A percentile compares a stretch with the other conserved stretches of the same genome.
These are phyloP conservation scores for Leishmania turanica DNA, from an alignment of 208 protist genomes.

Conservation along the genomic window DNA sequence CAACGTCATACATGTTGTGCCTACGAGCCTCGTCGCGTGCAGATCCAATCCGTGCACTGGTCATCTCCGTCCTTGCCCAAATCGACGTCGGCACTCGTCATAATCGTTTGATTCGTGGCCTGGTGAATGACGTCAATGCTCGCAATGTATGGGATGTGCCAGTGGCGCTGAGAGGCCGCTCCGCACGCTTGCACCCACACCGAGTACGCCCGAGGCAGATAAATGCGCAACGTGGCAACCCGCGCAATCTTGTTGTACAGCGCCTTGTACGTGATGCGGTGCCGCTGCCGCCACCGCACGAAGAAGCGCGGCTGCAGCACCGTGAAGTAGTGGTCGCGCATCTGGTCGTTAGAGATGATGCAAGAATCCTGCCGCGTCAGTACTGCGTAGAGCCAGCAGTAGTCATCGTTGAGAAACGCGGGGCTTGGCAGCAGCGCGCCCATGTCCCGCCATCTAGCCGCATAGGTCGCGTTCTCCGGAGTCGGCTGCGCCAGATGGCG, in stretches of 20 bases:
- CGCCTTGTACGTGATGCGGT: conserved; percentile 80
- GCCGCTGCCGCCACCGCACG: conserved; percentile 79
- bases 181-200: conserved; percentile 75
- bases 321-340: conserved; percentile 87
- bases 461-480: conserved; percentile 37
- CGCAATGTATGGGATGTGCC: conserved; percentile 80
- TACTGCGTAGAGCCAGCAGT: conserved; percentile 84
- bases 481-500: conserved; percentile 43
- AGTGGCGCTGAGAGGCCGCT: conserved; percentile 31
- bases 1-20: background rate
- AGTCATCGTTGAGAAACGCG: conserved; percentile 86
- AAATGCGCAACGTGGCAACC: conserved; percentile 36
- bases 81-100: conserved; percentile 45
- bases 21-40: conserved; percentile 33
- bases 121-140: conserved; percentile 68
- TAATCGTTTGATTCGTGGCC: conserved; percentile 58
- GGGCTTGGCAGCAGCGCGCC: conserved; percentile 61
- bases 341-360: conserved; percentile 84
- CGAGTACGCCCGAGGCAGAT: conserved; percentile 59
- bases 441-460: conserved; percentile 48
- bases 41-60: conserved; percentile 78
- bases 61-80: conserved; percentile 86
- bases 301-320: conserved; percentile 81
- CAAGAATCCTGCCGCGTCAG: conserved; percentile 45
- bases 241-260: conserved; percentile 45